Percentiles rank a stretch among this genome's conserved stretches.
phyloP scores from a whole-genome alignment of 1,284 basidiomycete genomes.

The Fomitopsis betulina region DNA sequence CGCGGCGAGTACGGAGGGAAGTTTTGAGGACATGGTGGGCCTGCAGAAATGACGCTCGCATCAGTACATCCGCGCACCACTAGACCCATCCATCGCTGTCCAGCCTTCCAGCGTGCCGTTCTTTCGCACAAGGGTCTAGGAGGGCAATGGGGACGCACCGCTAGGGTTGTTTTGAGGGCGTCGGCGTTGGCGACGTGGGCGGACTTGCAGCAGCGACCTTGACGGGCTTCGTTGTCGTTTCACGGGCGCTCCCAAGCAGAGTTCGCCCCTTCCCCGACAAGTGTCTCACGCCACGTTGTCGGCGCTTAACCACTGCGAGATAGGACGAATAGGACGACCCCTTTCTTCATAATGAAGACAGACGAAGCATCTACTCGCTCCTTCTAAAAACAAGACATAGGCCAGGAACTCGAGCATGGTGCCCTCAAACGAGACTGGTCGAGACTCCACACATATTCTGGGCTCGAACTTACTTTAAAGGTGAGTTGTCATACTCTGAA shows the following conservation, averaged over 20 bases:
- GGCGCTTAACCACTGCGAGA: too few species aligned
- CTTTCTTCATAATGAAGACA: too few species aligned
- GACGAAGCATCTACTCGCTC: too few species aligned
- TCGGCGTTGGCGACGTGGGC: constrained; percentile 30
- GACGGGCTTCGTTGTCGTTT: constrained; percentile 18
- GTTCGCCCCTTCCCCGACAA: constrained; percentile 12
- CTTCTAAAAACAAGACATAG: too few species aligned
- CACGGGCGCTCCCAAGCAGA: constrained; percentile 14
- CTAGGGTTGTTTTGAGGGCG: constrained; percentile 30
- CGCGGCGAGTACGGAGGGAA: constrained; percentile 88
- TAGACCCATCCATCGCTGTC: constrained; percentile 27
- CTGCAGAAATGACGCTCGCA: constrained; percentile 20
- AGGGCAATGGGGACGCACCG: constrained; percentile 26
- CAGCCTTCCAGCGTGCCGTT: constrained; percentile 22
- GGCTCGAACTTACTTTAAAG: too few species aligned
- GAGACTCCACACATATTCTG: too few species aligned
- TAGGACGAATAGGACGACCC: too few species aligned
- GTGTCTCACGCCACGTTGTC: constrained; percentile 9
- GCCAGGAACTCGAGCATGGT: too few species aligned
- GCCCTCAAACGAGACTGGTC: too few species aligned
- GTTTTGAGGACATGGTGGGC: constrained; percentile 73
- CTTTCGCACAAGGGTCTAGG: constrained; percentile 16
- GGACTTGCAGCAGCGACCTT: constrained; percentile 26
- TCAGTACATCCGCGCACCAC: constrained; percentile 30
- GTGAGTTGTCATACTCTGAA: too few species aligned